Evolutionary conservation across 2,329 filamentous ascomycete genomes (phyloP).

Genomic region (Fusarium nurragi): DNA sequence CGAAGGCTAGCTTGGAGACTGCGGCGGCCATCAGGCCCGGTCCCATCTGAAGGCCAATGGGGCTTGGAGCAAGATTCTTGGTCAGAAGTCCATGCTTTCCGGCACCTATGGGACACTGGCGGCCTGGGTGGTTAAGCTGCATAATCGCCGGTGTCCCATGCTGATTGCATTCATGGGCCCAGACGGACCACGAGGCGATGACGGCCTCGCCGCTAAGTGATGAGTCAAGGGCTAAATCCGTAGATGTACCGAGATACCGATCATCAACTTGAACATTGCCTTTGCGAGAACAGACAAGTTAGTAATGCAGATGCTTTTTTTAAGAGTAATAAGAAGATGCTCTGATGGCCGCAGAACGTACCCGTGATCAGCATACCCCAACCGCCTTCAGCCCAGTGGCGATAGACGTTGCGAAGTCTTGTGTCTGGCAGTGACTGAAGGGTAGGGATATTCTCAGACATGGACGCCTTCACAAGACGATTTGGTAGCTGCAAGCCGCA

Average conservation of each 20-base stretch:
- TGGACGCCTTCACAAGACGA: neutral
- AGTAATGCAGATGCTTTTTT: neutral
- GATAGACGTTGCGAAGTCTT: neutral
- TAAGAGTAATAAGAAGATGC: neutral
- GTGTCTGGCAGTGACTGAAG: neutral
- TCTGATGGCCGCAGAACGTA: neutral
- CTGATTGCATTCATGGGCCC: neutral
- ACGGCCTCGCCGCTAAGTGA: neutral
- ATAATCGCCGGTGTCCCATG: neutral
- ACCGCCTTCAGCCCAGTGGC: neutral
- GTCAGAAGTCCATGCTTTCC: neutral
- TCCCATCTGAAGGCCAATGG: neutral
- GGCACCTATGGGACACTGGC: neutral
- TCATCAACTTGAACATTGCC: constrained; percentile 1
- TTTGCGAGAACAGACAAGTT: neutral
- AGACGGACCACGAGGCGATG: neutral
- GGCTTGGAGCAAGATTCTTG: neutral
- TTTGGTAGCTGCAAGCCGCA: neutral
- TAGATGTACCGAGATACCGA: neutral
- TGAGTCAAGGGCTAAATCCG: neutral
- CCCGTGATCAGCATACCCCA: neutral
- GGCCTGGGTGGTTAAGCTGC: neutral
- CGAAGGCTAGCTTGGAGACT: neutral
- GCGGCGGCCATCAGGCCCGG: neutral
- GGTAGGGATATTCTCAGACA: neutral